Conservation (phyloP, 306 rosid species). For the Acmispon strigosus region DNA sequence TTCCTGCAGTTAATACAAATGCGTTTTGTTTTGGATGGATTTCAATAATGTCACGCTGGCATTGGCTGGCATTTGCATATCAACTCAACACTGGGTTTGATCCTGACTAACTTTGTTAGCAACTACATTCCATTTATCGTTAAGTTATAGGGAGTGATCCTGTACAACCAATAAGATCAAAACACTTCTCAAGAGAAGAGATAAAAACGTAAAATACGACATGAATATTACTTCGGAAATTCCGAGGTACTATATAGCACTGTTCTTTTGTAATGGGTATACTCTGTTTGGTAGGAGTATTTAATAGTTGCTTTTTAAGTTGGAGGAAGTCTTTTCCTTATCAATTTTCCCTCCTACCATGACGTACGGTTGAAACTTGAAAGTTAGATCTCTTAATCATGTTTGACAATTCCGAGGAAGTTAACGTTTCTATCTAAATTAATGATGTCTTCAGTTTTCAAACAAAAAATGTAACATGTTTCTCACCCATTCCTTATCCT, state of each 20-base stretch:
- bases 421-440: background rate
- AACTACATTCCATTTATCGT: too few relatives aligned
- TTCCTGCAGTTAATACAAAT: too few relatives aligned
- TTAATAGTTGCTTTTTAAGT: background rate
- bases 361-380: too few relatives aligned
- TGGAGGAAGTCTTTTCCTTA: background rate
- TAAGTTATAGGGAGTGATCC: too few relatives aligned
- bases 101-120: too few relatives aligned
- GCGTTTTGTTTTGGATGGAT: too few relatives aligned
- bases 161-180: too few relatives aligned
- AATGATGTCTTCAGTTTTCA: background rate
- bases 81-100: too few relatives aligned
- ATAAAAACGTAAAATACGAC: background rate
- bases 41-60: too few relatives aligned
- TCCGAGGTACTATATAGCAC: background rate
- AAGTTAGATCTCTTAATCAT: conserved; percentile 18
- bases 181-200: too few relatives aligned
- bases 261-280: background rate
- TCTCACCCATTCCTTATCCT: background rate
- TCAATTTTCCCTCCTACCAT: conserved; percentile 18
- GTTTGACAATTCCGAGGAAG: conserved; percentile 12
- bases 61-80: too few relatives aligned
- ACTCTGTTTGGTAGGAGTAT: background rate
- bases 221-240: conserved; percentile 17
- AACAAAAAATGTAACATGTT: background rate